phyloP scores from a whole-genome alignment of 345 rosid species.

The Lepidium didymum region DNA sequence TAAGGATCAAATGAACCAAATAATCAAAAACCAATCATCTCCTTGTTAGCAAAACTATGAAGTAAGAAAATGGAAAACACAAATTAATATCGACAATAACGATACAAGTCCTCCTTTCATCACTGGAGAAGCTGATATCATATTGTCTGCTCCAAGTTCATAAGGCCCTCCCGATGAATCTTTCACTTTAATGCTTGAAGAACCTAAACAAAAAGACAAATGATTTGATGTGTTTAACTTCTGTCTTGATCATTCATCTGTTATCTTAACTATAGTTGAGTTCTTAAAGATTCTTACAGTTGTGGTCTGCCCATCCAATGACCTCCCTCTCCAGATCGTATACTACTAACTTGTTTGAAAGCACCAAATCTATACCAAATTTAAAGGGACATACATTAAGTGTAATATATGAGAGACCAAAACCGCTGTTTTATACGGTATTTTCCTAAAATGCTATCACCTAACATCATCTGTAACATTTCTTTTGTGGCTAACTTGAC shows the following conservation, averaged over 20 bases:
- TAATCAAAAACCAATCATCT: background rate
- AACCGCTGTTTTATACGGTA: background rate
- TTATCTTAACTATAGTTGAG: background rate
- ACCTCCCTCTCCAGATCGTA: conserved; percentile 73
- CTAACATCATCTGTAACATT: background rate
- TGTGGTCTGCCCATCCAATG: conserved; percentile 83
- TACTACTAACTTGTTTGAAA: conserved; percentile 78
- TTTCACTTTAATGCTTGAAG: conserved; percentile 66
- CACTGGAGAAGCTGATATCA: conserved; percentile 34
- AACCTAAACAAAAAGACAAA: conserved; percentile 37
- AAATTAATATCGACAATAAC: conserved; percentile 33
- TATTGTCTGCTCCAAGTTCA: conserved; percentile 44
- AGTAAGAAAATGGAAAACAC: conserved; percentile 31
- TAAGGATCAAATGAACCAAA: conserved; percentile 16
- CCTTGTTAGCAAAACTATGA: conserved; percentile 24
- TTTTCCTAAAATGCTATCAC: background rate
- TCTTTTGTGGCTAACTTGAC: background rate
- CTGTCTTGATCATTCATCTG: background rate
- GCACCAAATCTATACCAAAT: conserved; percentile 65
- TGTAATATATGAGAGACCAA: background rate
- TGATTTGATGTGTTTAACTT: background rate
- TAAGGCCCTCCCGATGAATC: conserved; percentile 41
- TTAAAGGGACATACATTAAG: background rate
- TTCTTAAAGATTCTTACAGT: conserved; percentile 55
- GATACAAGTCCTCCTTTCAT: conserved; percentile 18